Percentiles rank a stretch among this genome's conserved stretches.
These are phyloP conservation scores for Dentipellis sp. DNA, from an alignment of 768 basidiomycete species.

Conservation along the genomic window DNA sequence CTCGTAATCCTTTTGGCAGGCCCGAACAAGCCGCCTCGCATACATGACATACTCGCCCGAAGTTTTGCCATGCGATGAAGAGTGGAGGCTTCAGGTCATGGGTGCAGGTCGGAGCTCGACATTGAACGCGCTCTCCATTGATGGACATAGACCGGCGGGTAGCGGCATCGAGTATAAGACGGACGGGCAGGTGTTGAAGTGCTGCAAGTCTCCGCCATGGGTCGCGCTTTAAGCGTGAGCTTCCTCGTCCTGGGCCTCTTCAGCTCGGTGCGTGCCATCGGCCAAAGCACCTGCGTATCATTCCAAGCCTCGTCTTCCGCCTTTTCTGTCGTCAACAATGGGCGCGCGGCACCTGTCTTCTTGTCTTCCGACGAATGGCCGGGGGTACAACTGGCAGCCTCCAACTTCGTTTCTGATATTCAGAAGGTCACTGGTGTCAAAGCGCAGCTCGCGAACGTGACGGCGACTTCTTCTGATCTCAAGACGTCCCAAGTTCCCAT, in stretches of 20 bases:
- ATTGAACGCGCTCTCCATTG: no score
- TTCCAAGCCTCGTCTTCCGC: constrained; percentile 25
- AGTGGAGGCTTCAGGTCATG: no score
- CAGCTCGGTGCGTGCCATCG: constrained; percentile 26
- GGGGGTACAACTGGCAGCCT: constrained; percentile 51
- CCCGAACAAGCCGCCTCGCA: no score
- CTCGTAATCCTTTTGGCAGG: no score
- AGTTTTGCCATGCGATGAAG: no score
- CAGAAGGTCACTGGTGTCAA: constrained; percentile 46
- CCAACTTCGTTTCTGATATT: constrained; percentile 55
- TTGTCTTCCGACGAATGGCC: constrained; percentile 51
- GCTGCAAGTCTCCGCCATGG: no score
- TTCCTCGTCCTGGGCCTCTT: not conserved
- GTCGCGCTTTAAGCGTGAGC: not conserved
- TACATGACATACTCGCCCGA: no score
- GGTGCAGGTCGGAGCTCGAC: no score
- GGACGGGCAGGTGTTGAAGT: no score
- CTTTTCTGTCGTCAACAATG: constrained; percentile 36
- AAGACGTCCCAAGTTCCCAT: constrained; percentile 31
- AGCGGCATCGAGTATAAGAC: no score
- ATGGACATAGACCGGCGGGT: no score
- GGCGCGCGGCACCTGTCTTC: constrained; percentile 39
- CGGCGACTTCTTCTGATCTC: constrained; percentile 15
- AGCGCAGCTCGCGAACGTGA: constrained; percentile 40
- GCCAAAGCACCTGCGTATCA: constrained; percentile 40